Conservation (phyloP, 1,284 basidiomycete genomes). For the Inonotus obliquus region DNA sequence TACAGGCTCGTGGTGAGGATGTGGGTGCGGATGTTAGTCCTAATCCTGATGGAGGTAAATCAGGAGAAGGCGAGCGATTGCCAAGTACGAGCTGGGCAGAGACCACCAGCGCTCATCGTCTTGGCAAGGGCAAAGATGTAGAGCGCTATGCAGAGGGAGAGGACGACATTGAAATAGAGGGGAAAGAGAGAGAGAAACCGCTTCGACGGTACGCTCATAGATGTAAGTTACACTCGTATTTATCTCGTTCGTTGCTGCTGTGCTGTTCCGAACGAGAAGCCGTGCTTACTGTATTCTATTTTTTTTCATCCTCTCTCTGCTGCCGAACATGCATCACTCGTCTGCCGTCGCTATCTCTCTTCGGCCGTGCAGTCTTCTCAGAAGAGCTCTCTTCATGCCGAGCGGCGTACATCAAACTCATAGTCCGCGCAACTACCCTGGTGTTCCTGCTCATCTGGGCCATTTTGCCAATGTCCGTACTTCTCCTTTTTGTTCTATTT, state of each 20-base stretch:
- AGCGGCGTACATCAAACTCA: constrained; percentile 12
- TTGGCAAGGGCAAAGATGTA: not conserved
- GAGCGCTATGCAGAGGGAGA: not conserved
- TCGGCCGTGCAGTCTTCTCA: constrained; percentile 8
- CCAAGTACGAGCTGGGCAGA: too few species aligned
- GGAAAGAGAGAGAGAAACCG: not conserved
- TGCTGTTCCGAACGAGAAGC: not conserved
- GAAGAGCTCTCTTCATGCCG: constrained; percentile 10
- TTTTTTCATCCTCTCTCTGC: not conserved
- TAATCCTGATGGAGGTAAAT: too few species aligned
- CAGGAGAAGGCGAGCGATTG: too few species aligned
- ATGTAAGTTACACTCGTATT: not conserved
- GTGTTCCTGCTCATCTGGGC: constrained; percentile 14
- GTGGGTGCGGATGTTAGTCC: too few species aligned
- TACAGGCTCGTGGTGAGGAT: too few species aligned
- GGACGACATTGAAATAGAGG: not conserved
- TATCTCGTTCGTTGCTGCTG: not conserved
- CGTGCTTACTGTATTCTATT: not conserved
- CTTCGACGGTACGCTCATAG: not conserved
- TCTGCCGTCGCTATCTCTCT: too few species aligned
- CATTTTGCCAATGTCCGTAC: constrained; percentile 13
- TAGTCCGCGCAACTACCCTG: constrained; percentile 10
- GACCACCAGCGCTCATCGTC: too few species aligned
- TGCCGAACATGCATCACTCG: not conserved
- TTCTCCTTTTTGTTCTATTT: not conserved